Conservation (phyloP, 2,329 filamentous ascomycete genomes). For the Neonectria coccinea region DNA sequence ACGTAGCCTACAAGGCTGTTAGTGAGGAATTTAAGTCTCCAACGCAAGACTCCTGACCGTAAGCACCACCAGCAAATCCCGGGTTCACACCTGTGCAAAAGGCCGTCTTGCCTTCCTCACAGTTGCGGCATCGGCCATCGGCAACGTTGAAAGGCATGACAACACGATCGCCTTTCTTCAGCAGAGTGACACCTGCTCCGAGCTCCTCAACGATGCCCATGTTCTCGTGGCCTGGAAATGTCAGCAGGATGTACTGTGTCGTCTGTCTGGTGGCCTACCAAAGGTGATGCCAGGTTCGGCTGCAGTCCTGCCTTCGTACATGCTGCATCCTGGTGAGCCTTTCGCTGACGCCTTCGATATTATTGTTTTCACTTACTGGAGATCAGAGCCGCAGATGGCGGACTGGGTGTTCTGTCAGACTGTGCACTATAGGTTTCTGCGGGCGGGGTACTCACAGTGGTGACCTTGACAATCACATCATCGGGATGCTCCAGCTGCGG, state of each 20-base stretch:
- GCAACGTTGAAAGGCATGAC: constrained; percentile 76
- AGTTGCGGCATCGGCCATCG: constrained; percentile 72
- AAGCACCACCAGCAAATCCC: constrained; percentile 52
- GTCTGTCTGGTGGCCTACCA: constrained; percentile 46
- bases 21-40: neutral
- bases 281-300: constrained; percentile 72
- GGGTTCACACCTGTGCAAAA: constrained; percentile 70
- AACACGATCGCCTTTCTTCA: constrained; percentile 72
- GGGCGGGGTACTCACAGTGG: constrained; percentile 60
- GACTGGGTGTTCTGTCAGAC: constrained; percentile 41
- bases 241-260: constrained; percentile 1
- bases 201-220: constrained; percentile 69
- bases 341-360: accelerated
- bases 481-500: constrained; percentile 73
- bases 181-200: constrained; percentile 68
- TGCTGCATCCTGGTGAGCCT: constrained; percentile 53
- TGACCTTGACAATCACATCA: constrained; percentile 74
- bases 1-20: constrained; percentile 60
- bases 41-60: constrained; percentile 38
- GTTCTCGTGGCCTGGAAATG: constrained; percentile 62
- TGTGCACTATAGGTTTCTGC: neutral
- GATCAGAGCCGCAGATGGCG: constrained; percentile 66
- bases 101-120: constrained; percentile 72
- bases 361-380: constrained; percentile 52
- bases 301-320: constrained; percentile 75